Evolutionary conservation across 306 rosid species (phyloP), one percentile per base, ranked within the genome.

Genomic region (Trichosanthes truncata): DNA sequence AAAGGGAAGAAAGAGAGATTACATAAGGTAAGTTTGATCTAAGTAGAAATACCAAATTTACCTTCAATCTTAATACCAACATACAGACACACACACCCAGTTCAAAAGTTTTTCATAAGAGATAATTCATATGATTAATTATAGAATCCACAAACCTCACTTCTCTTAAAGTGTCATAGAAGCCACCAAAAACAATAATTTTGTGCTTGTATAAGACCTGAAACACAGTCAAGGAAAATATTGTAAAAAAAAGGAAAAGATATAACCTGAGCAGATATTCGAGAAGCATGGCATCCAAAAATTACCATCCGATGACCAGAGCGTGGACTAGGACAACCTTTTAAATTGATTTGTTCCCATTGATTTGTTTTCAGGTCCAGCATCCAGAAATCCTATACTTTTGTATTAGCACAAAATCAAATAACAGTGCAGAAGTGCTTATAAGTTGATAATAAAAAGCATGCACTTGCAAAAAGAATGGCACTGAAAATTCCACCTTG

Each of bases 291-390:
- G 8, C 45, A 74, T 49, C 57, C 56, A 11, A 80, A 79, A 77
- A 84, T 84, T 91, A 95, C 97, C 99, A 93, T 93, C 60, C 97
- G 93, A 90, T 95, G 99, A 78, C 99, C 99, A 4, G 97, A 95
- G 55, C 99, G 97, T 11, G 99, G 97, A 84, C 97, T 91, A 2
- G 99, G 99, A 82, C 93, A 82, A 29, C 99, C 97, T 83, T 95
- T 95, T 60, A 90, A 83, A 88, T 91, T 93, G 81, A 93, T 84
- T 60, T 93, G 97, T 82, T 95, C 99, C 99, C 99, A 95, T 81
- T 95, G 99, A 84, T 95, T 95, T 78, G 97, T 91, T 85, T 95
- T 93, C 79, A 95, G 82, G 87, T 95, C 97, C 85, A 95, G 76
- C 89, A 90, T 85, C 99, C 99, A 95, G 87, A 95, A 95, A 82